Percentiles rank a stretch among this genome's conserved stretches.
phyloP scores from a whole-genome alignment of 495 filamentous ascomycete genomes.

The Astrocystis sublimbata region DNA sequence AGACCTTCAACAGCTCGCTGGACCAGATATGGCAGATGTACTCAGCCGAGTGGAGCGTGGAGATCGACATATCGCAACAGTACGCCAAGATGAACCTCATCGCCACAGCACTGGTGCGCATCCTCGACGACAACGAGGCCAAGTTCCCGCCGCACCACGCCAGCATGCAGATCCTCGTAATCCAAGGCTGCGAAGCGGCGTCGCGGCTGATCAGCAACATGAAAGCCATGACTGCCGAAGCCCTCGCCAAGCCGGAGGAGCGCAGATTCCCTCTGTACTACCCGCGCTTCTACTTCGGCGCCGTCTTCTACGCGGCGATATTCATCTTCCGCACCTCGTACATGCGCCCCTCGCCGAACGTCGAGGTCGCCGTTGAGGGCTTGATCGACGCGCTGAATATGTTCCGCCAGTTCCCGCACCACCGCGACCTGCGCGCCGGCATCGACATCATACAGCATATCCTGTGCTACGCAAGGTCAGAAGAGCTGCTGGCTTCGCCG shows the following conservation, averaged over 20 bases:
- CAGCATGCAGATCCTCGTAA: background rate
- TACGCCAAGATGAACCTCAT: constrained; percentile 4
- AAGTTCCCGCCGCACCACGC: background rate
- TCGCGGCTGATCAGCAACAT: background rate
- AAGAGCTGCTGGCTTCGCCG: constrained; percentile 5
- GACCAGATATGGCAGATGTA: background rate
- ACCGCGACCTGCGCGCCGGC: background rate
- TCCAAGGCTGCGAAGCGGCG: background rate
- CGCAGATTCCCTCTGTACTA: background rate
- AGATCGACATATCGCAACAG: constrained; percentile 1
- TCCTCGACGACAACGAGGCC: background rate
- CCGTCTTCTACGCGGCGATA: constrained; percentile 4
- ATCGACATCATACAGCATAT: background rate
- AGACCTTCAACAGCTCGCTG: constrained; percentile 2
- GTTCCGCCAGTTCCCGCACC: background rate
- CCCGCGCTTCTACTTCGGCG: constrained; percentile 4
- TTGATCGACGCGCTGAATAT: background rate
- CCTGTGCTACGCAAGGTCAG: background rate
- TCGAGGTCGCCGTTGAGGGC: background rate
- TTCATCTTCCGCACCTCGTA: constrained; percentile 5
- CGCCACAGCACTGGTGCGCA: constrained; percentile 6
- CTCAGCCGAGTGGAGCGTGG: constrained; percentile 1
- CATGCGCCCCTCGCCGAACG: background rate
- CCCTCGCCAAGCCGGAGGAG: background rate
- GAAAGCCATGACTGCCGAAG: background rate